Percentiles rank a stretch among this genome's conserved stretches.
Conservation (phyloP, 768 basidiomycete genomes). For the Pleurotus djamor region DNA sequence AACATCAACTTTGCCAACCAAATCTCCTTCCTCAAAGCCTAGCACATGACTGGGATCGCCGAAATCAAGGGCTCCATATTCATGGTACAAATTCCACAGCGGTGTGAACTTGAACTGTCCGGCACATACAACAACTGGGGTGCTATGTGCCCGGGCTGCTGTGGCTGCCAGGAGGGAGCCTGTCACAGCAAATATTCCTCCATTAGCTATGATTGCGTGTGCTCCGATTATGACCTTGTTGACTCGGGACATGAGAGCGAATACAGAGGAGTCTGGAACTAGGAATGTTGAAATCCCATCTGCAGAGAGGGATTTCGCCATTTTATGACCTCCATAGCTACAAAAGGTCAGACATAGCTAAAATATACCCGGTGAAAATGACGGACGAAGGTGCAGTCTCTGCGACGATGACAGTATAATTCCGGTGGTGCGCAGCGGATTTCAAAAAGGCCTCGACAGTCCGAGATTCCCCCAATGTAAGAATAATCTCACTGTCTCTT, state of each 20-base stretch:
- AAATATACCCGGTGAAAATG: constrained; percentile 31
- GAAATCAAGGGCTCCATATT: constrained; percentile 82
- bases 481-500: constrained; percentile 78
- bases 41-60: constrained; percentile 62
- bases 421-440: constrained; percentile 83
- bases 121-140: constrained; percentile 90
- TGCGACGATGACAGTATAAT: constrained; percentile 94
- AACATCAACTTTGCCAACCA: constrained; percentile 88
- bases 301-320: constrained; percentile 79
- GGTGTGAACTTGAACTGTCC: constrained; percentile 98
- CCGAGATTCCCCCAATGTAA: constrained; percentile 91
- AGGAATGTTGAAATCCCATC: constrained; percentile 93
- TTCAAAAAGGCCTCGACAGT: constrained; percentile 95
- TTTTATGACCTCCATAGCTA: constrained; percentile 82
- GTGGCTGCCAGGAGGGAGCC: constrained; percentile 85
- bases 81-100: constrained; percentile 84
- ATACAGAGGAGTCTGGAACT: constrained; percentile 94
- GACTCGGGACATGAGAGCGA: constrained; percentile 93
- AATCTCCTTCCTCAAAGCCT: constrained; percentile 74
- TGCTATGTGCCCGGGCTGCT: constrained; percentile 86
- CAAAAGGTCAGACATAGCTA: constrained; percentile 4
- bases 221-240: constrained; percentile 96
- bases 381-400: constrained; percentile 93
- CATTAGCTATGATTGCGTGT: constrained; percentile 95
- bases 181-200: constrained; percentile 89